Evolutionary conservation across 2,329 filamentous ascomycete genomes (phyloP).

Genomic region (Alternaria triticina): DNA sequence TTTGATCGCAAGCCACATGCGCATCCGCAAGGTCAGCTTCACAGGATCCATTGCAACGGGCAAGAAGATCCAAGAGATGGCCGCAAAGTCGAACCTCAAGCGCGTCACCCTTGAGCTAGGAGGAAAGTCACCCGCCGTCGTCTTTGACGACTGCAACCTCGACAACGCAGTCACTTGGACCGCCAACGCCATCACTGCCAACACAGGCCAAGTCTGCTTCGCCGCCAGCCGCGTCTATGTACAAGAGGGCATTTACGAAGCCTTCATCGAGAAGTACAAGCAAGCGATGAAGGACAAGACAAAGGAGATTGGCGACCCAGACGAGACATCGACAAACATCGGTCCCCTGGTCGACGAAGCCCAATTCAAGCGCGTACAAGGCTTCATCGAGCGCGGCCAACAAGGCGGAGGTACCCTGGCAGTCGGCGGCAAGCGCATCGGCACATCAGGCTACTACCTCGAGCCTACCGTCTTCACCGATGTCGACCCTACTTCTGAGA

Average conservation of each 20-base stretch:
- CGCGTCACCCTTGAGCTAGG: slow-evolving; percentile 53
- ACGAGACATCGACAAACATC: slow-evolving; percentile 35
- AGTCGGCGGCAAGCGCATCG: slow-evolving; percentile 42
- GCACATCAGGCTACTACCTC: slow-evolving; percentile 41
- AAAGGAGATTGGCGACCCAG: slow-evolving; percentile 41
- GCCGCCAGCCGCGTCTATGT: slow-evolving; percentile 49
- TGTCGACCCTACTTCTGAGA: slow-evolving; percentile 41
- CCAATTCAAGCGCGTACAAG: slow-evolving; percentile 45
- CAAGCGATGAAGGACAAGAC: slow-evolving; percentile 39
- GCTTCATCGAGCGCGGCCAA: slow-evolving; percentile 44
- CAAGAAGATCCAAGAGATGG: slow-evolving; percentile 51
- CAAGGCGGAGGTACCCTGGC: slow-evolving; percentile 39
- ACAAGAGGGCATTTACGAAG: slow-evolving; percentile 47
- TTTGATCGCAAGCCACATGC: slow-evolving; percentile 47
- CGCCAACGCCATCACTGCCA: slow-evolving; percentile 45
- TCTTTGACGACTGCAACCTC: slow-evolving; percentile 54
- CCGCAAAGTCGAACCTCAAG: slow-evolving; percentile 52
- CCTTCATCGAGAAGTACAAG: slow-evolving; percentile 47
- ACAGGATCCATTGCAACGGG: slow-evolving; percentile 49
- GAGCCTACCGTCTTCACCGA: slow-evolving; percentile 47
- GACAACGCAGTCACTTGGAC: slow-evolving; percentile 50
- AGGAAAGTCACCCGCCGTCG: slow-evolving; percentile 53
- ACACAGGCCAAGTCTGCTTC: slow-evolving; percentile 50
- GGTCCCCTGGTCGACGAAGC: slow-evolving; percentile 45
- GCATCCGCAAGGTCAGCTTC: slow-evolving; percentile 51